Conservation (phyloP, 352 stramenopile species). For the Lagenidium sp. region DNA sequence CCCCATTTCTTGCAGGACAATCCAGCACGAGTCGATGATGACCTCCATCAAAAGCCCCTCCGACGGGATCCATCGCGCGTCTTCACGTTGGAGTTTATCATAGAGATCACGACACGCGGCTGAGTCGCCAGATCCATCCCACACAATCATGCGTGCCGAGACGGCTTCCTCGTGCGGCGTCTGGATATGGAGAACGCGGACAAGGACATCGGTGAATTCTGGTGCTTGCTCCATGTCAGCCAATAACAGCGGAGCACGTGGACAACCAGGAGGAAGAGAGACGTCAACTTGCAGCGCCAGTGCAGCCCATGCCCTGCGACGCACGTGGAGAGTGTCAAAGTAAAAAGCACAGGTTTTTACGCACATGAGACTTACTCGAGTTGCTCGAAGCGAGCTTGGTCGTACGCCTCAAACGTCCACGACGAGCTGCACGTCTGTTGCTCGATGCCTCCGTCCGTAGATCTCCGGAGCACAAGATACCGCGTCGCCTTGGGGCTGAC, state of each 20-base stretch:
- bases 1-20: constrained; percentile 40
- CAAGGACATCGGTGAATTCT: constrained; percentile 51
- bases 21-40: constrained; percentile 60
- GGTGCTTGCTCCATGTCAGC: constrained; percentile 31
- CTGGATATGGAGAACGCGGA: constrained; percentile 38
- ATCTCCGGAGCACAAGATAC: constrained; percentile 46
- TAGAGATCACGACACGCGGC: constrained; percentile 15
- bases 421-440: constrained; percentile 33
- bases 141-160: constrained; percentile 37
- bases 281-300: constrained; percentile 26
- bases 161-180: constrained; percentile 15
- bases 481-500: constrained; percentile 30
- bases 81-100: constrained; percentile 5
- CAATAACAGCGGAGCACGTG: constrained; percentile 25
- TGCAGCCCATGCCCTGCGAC: constrained; percentile 33
- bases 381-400: constrained; percentile 26
- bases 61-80: constrained; percentile 17
- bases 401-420: constrained; percentile 57
- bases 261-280: constrained; percentile 41
- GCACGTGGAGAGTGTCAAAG: too few species aligned
- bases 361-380: constrained; percentile 19
- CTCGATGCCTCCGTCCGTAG: constrained; percentile 17
- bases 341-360: too few species aligned
- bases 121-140: constrained; percentile 49
- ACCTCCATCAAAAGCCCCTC: constrained; percentile 48